A percentile compares a stretch with the other conserved stretches of the same genome.
phyloP scores from a whole-genome alignment of 2,329 filamentous ascomycete genomes.

The Epichloe festucae region DNA sequence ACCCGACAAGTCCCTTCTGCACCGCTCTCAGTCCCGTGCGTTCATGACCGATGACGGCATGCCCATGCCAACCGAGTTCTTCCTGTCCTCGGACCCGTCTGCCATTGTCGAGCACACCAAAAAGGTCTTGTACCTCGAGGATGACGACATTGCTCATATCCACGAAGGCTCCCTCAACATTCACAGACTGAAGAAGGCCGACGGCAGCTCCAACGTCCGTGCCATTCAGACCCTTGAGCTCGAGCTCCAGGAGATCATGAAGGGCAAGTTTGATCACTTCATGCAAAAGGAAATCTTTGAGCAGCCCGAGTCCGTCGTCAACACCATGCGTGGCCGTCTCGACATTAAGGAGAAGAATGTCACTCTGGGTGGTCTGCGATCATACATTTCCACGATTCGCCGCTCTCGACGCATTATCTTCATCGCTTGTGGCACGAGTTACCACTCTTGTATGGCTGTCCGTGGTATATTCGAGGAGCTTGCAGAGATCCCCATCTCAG shows the following conservation, averaged over 20 bases:
- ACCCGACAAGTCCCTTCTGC: conserved; percentile 93
- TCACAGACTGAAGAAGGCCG: conserved; percentile 92
- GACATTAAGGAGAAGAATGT: conserved; percentile 89
- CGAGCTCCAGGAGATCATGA: conserved; percentile 99
- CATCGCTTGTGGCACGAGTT: conserved; percentile 96
- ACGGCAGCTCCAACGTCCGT: conserved; percentile 92
- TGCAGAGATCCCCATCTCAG: conserved; percentile 92
- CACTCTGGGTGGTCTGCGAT: conserved; percentile 86
- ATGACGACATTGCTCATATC: conserved; percentile 98
- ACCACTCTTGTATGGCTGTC: conserved; percentile 99
- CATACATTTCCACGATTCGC: conserved; percentile 93
- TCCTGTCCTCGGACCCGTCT: conserved; percentile 95
- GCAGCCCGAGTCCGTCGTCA: conserved; percentile 97
- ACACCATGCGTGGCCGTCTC: conserved; percentile 98
- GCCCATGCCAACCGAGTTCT: conserved; percentile 97
- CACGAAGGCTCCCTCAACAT: conserved; percentile 99
- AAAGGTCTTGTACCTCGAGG: conserved; percentile 99
- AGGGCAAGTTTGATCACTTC: conserved; percentile 99
- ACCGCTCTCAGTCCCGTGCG: conserved; percentile 94
- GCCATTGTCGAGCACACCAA: conserved; percentile 99
- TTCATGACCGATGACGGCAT: conserved; percentile 98
- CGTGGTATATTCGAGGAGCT: conserved; percentile 96
- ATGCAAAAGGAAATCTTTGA: conserved; percentile 99
- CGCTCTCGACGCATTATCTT: conserved; percentile 97
- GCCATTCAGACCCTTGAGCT: conserved; percentile 98